Evolutionary conservation across 768 basidiomycete genomes (phyloP), one percentile per base, ranked within the genome.

Genomic region (Mycena polygramma): DNA sequence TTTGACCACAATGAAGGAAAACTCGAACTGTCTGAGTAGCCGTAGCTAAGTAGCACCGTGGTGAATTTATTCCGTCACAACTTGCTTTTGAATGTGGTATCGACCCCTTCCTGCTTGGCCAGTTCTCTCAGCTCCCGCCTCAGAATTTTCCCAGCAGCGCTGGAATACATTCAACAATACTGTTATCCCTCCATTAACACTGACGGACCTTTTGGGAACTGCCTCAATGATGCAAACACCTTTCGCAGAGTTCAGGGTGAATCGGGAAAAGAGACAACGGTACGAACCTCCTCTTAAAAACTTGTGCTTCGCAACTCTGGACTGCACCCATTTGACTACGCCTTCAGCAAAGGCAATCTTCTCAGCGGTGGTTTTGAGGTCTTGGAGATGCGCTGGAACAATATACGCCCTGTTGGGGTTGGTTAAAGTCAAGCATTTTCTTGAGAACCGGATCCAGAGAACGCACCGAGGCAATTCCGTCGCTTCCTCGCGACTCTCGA

Each of bases 381-480:
- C 10, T 20, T 64, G 24, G 1, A 61, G 68, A 11, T 26, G 54
- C 17, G 68, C 55, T 20, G 63, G 68, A 13, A 52, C 61, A 0
- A 69, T 61, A 46, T 69, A 69, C 10, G 68, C 68, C 7, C 68
- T 69, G 46, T 14, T 15, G 2, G 15, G 15, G 4, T 5, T n/a
- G n/a, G n/a, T n/a, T n/a, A n/a, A n/a, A n/a, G n/a, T n/a, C n/a
- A n/a, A n/a, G n/a, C n/a, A n/a, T n/a, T n/a, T n/a, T n/a, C n/a
- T n/a, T n/a, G n/a, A n/a, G n/a, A 30, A 30, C 30, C 6, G 30
- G 30, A 30, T 30, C 6, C 30, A 30, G 15, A 51, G 30, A 52
- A 62, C 84, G 55, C 45, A 89, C 87, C 90, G 83, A 4, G 92
- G 92, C 4, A 92, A 81, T 75, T 94, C 93, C 8, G 92, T 91